Conservation (phyloP, 768 basidiomycete species). For the Pleurotus cornucopiae region DNA sequence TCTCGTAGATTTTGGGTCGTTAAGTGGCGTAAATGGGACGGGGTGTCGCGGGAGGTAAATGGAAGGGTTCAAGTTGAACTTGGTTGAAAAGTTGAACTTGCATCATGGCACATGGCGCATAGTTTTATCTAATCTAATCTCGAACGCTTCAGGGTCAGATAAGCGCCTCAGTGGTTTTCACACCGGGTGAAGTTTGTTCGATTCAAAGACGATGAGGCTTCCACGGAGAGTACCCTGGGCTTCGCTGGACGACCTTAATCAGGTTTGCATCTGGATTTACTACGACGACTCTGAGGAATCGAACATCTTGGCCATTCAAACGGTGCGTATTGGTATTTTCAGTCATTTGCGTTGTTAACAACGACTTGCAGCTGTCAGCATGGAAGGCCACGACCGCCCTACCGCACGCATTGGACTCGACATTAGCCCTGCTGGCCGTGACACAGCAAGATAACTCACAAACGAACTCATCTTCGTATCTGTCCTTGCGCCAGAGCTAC, state of each 20-base stretch:
- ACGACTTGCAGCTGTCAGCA: constrained; percentile 56
- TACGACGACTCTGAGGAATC: constrained; percentile 58
- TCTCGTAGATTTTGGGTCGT: constrained; percentile 11
- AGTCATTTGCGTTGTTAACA: constrained; percentile 7
- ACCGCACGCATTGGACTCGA: constrained; percentile 80
- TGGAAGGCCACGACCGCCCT: constrained; percentile 73
- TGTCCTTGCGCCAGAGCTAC: constrained; percentile 72
- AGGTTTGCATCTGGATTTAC: constrained; percentile 75
- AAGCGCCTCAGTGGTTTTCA: too few relatives aligned
- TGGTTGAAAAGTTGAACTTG: not conserved
- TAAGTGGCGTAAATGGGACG: constrained; percentile 10
- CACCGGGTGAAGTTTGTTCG: not conserved
- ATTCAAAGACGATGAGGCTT: constrained; percentile 47
- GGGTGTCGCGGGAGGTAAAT: constrained; percentile 10
- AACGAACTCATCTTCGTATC: constrained; percentile 23
- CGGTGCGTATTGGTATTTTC: constrained; percentile 39
- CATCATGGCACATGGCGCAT: not conserved
- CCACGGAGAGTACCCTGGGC: constrained; percentile 84
- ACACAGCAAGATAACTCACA: constrained; percentile 48
- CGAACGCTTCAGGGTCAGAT: not conserved
- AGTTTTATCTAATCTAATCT: constrained; percentile 2
- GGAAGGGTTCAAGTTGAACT: constrained; percentile 6
- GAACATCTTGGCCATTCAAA: constrained; percentile 55
- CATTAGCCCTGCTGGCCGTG: constrained; percentile 57
- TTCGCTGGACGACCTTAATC: constrained; percentile 62